Evolutionary conservation across 345 rosid genomes (phyloP).

Genomic region (Jatropha curcas): DNA sequence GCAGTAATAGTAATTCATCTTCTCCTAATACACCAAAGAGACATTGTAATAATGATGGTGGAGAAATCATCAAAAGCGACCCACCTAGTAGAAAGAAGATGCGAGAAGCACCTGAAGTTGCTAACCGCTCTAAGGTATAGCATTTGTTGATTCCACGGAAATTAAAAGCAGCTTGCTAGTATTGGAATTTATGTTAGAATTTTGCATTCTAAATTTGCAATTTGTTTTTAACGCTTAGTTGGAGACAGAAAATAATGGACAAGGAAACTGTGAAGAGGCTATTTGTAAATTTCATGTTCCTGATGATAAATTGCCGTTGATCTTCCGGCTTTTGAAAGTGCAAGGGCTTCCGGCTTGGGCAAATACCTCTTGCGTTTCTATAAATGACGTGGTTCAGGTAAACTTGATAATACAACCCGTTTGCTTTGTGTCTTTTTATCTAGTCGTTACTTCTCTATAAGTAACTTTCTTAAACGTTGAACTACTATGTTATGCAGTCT

Average conservation of each 20-base stretch:
- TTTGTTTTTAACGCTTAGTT: conserved; percentile 32
- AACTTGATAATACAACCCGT: not conserved
- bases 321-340: conserved; percentile 72
- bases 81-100: conserved; percentile 48
- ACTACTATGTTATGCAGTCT: not conserved
- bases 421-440: not conserved
- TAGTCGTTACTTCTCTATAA: not conserved
- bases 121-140: conserved; percentile 20
- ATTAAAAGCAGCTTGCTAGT: not conserved
- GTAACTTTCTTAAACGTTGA: not conserved
- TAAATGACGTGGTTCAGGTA: conserved; percentile 84
- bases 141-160: not conserved
- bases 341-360: conserved; percentile 85
- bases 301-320: conserved; percentile 41
- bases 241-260: conserved; percentile 17
- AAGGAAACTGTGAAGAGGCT: conserved; percentile 39
- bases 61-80: conserved; percentile 6
- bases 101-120: conserved; percentile 27
- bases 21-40: conserved; percentile 24
- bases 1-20: conserved; percentile 17
- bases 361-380: conserved; percentile 82
- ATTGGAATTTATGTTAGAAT: not conserved
- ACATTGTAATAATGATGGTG: conserved; percentile 19
- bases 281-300: conserved; percentile 51
- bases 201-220: not conserved